Conservation (phyloP, 1,284 basidiomycete species). For the Flammula alnicola region DNA sequence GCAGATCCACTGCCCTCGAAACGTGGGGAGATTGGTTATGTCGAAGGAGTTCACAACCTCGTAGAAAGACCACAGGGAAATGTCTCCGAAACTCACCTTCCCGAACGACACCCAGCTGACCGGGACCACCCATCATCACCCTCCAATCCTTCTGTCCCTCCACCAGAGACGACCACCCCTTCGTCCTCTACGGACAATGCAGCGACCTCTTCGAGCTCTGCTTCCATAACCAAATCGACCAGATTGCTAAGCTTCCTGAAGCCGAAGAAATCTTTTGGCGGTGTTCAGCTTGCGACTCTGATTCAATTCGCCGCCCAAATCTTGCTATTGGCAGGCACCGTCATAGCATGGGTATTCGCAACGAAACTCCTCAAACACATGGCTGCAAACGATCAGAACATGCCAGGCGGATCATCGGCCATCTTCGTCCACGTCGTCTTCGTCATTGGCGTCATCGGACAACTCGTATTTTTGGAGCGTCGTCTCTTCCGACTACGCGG, state of each 20-base stretch:
- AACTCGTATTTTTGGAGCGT: conserved; percentile 68
- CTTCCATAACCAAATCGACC: conserved; percentile 22
- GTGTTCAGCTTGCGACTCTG: conserved; percentile 53
- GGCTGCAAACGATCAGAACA: conserved; percentile 19
- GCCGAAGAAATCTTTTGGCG: conserved; percentile 45
- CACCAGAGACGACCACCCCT: conserved; percentile 4
- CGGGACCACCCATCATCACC: conserved; percentile 35
- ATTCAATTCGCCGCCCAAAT: conserved; percentile 48
- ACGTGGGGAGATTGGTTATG: conserved; percentile 68
- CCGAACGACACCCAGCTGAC: conserved; percentile 62
- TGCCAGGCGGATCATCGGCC: conserved; percentile 34
- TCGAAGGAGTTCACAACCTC: conserved; percentile 44
- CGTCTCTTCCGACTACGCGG: conserved; percentile 64
- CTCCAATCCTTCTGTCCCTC: conserved; percentile 17
- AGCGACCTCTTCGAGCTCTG: conserved; percentile 15
- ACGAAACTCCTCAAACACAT: conserved; percentile 30
- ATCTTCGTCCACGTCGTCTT: conserved; percentile 68
- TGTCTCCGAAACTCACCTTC: conserved; percentile 27
- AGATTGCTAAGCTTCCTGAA: conserved; percentile 45
- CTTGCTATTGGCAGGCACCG: conserved; percentile 49
- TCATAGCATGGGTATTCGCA: conserved; percentile 59
- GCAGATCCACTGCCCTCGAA: conserved; percentile 67
- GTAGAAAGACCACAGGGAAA: conserved; percentile 16
- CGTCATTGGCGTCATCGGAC: conserved; percentile 48
- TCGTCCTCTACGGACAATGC: conserved; percentile 21